Base-by-base conservation (phyloP, 371 early-diverging fungal species). In the Rhizopus arrhizus region DNA sequence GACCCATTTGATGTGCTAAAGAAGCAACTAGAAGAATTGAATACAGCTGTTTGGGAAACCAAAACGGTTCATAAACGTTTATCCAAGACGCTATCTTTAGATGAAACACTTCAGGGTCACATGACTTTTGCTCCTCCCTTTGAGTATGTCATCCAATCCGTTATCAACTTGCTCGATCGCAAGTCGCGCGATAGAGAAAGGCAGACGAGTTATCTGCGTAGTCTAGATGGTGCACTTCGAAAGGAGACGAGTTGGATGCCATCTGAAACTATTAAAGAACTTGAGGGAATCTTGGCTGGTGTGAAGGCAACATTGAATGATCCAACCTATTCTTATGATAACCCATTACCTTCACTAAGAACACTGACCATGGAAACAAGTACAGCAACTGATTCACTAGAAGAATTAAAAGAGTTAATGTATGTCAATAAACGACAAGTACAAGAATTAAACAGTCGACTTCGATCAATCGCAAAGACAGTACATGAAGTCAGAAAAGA, bases 401-500 rank as follows among this genome's bases (percentile, higher is more conserved):
- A 78, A 50, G 81, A 81, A 51, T 62, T 81, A 31, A 78, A 78
- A 59, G 81, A 81, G 53, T 70, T 78, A 54, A 78, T 81, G 81
- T 78, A 73, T 58, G 75, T 81, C 22, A 78, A 74, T 58, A 81
- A 81, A 52, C 67, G 70, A 32, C 78, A 81, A 42, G 75, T 75
- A 10, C 77, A 76, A 56, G 81, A 81, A 59, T 57, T 78, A 16
- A 78, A 74, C 41, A 68, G 69, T 28, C 64, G 77, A 42, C 65
- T 81, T 10, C 64, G 74, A 59, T 74, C 75, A 9, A 81, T 81
- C 57, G 77, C 81, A 64, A 81, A 77, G 54, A 81, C 81, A 0
- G 77, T 81, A 2, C 78, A 78, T 57, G 81, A 81, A 65, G 75
- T 81, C 0, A 69, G 81, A 51, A 76, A 78, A 58, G 81, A 81